phyloP scores from a whole-genome alignment of 768 basidiomycete species.

The Clitopilus hobsonii region DNA sequence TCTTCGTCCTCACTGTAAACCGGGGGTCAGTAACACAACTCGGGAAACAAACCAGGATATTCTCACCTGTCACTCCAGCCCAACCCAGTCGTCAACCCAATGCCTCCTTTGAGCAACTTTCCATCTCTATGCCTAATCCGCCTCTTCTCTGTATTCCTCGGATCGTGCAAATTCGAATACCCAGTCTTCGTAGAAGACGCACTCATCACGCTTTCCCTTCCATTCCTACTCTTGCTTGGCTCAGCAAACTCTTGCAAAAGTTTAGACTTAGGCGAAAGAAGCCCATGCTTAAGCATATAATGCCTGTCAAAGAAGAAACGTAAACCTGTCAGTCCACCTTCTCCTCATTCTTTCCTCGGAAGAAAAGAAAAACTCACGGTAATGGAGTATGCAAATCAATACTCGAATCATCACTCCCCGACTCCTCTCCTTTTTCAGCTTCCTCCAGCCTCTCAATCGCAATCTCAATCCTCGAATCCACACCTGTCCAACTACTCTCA shows the following conservation, averaged over 20 bases:
- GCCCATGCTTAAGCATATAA: constrained; percentile 62
- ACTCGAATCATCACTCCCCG: constrained; percentile 55
- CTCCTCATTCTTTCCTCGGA: background rate
- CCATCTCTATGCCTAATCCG: constrained; percentile 63
- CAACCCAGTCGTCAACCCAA: constrained; percentile 67
- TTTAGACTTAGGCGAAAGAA: constrained; percentile 64
- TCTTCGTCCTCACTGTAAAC: constrained; percentile 68
- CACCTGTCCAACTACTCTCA: constrained; percentile 15
- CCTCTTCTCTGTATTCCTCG: constrained; percentile 52
- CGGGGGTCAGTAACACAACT: no score
- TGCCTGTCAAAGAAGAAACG: constrained; percentile 31
- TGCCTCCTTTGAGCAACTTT: constrained; percentile 48
- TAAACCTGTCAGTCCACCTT: constrained; percentile 6
- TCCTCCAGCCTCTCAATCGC: background rate
- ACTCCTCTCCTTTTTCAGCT: constrained; percentile 14
- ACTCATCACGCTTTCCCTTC: constrained; percentile 31
- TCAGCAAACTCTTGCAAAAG: constrained; percentile 25
- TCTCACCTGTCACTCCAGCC: constrained; percentile 74
- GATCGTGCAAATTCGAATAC: constrained; percentile 43
- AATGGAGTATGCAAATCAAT: constrained; percentile 66
- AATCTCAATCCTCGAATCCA: background rate
- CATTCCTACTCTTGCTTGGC: constrained; percentile 13
- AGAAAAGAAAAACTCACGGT: constrained; percentile 41
- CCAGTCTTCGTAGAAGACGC: constrained; percentile 31
- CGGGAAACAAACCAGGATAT: no score